Evolutionary conservation across 371 early-diverging fungal genomes (phyloP), one percentile per base, ranked within the genome.

Genomic region (Mucor piriformis): DNA sequence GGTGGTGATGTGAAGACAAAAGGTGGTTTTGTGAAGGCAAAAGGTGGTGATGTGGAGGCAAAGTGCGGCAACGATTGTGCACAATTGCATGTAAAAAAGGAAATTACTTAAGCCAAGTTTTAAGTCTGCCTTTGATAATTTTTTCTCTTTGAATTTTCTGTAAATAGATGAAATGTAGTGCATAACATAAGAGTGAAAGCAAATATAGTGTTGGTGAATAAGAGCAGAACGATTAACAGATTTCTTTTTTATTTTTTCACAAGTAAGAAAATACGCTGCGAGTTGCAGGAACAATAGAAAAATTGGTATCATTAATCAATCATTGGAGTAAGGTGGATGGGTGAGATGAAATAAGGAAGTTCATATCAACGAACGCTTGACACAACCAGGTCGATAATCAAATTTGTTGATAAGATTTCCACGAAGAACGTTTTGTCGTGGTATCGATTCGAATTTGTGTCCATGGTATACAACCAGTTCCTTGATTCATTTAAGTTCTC

Each of bases 41-140:
- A 46, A 46, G 46, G 46, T 46, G 42, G 47, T 47, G 47, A 47
- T 47, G 47, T 47, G 47, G 13, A 37, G 52, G 52, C 52, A 52
- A 52, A 52, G 52, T 52, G 52, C 37, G 52, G 33, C 52, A 52
- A 37, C 34, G 52, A 52, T 52, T 52, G 52, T 13, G 52, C 21
- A 37, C 20, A 52, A 52, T 37, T 37, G 18, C 52, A 29, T 29
- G 29, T 29, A 29, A 29, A 29, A 29, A 29, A 29, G 29, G 29
- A 37, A 40, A 40, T 23, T 42, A 24, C 54, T 40, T 24, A 25
- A 40, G 54, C 42, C 42, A 53, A 40, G 42, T 53, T 24, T 53
- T 42, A 40, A 53, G 38, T 37, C 54, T 53, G 54, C 54, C 42
- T 53, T 40, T 53, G 38, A 40, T 53, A 37, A 40, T 53, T 42